These are phyloP conservation scores for Quercus alba DNA, from an alignment of 306 rosid species.

Conservation along the genomic window DNA sequence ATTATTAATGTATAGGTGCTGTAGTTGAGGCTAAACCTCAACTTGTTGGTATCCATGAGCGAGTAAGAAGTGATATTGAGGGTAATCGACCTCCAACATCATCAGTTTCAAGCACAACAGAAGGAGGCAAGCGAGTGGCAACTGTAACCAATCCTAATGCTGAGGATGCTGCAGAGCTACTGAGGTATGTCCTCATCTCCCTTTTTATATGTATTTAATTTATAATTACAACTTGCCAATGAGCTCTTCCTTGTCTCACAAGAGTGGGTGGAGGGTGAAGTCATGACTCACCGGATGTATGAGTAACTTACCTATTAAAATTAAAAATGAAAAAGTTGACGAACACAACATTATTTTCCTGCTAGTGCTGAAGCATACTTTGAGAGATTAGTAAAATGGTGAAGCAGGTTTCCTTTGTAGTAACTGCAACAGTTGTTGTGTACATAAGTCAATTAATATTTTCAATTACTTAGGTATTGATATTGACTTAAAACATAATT, in stretches of 20 bases:
- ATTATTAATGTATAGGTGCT: conserved; percentile 46
- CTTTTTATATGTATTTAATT: neutral
- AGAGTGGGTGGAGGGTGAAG: no score
- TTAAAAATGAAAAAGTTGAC: neutral
- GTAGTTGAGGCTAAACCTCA: conserved; percentile 85
- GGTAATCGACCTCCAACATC: conserved; percentile 60
- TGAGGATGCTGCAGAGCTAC: conserved; percentile 92
- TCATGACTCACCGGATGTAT: no score
- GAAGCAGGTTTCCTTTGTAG: neutral
- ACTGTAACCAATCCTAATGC: conserved; percentile 89
- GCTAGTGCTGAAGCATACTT: neutral
- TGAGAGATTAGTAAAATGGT: neutral
- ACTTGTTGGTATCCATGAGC: conserved; percentile 91
- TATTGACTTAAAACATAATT: no score
- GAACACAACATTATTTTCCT: neutral
- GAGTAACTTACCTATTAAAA: no score
- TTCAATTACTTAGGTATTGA: no score
- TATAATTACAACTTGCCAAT: no score
- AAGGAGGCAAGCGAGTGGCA: conserved; percentile 55
- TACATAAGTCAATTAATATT: no score
- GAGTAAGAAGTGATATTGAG: conserved; percentile 83
- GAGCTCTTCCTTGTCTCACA: no score
- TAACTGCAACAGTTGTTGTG: no score
- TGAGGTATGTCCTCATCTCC: conserved; percentile 46
- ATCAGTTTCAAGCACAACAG: conserved; percentile 35